A percentile compares a stretch with the other conserved stretches of the same genome.
These are phyloP conservation scores for Diplosphaera chodatii DNA, from an alignment of 139 green algal species.

Conservation along the genomic window DNA sequence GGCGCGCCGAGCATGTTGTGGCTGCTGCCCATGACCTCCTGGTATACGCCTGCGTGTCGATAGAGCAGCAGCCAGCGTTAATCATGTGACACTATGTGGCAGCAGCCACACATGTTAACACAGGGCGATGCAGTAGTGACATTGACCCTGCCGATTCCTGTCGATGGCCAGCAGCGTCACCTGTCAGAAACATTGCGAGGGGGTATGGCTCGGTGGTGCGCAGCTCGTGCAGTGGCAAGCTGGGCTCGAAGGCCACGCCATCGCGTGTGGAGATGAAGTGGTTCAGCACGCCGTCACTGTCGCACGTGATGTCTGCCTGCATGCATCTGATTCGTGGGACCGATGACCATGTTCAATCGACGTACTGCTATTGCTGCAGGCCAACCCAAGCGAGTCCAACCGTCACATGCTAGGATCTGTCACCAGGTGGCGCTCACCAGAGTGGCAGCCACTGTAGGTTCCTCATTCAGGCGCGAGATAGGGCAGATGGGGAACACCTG, in stretches of 20 bases:
- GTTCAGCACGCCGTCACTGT: constrained; percentile 55
- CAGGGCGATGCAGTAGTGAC: too few species aligned
- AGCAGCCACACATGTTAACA: too few species aligned
- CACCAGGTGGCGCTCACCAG: too few species aligned
- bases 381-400: too few species aligned
- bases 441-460: constrained; percentile 35
- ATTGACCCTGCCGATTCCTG: too few species aligned
- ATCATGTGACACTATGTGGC: too few species aligned
- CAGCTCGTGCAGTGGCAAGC: constrained; percentile 46
- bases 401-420: too few species aligned
- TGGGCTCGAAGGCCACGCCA: constrained; percentile 8
- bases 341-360: too few species aligned
- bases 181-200: constrained; percentile 48
- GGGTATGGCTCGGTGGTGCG: constrained; percentile 30
- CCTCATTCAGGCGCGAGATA: constrained; percentile 43
- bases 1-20: constrained; percentile 67
- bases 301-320: constrained; percentile 55
- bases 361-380: too few species aligned
- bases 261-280: constrained; percentile 39
- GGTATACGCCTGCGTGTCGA: constrained; percentile 19
- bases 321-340: too few species aligned
- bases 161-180: background rate
- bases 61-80: too few species aligned
- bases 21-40: constrained; percentile 53
- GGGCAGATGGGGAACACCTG: constrained; percentile 69